Evolutionary conservation across 768 basidiomycete genomes (phyloP), one percentile per base, ranked within the genome.

Genomic region (Lentinula boryana): DNA sequence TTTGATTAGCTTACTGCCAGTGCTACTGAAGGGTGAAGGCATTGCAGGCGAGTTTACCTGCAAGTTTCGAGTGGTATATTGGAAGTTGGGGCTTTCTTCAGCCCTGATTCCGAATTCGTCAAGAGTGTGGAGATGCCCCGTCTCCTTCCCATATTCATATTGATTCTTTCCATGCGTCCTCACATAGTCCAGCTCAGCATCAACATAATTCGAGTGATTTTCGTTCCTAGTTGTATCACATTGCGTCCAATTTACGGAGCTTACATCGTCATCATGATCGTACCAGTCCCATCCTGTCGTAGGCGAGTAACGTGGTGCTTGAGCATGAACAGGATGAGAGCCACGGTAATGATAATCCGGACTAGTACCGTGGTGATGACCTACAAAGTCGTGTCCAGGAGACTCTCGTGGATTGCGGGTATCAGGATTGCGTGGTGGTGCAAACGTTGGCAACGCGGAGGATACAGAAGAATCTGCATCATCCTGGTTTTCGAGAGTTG

Each of bases 391-490:
- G 43, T 63, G 46, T 46, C 57, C 63, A 55, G 55, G 58, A 23
- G 56, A 53, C 40, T 63, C 62, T 35, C 60, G 54, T 16, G 63
- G 52, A 46, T 64, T 57, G 41, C 56, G 61, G 49, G 33, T 62
- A 33, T 21, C 44, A 33, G 49, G 43, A 50, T 41, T 21, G 51
- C 60, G 58, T 2, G 64, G 64, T 4, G 64, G 63, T 18, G 64
- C 64, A 53, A 65, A 66, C 2, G 64, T 65, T 1, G 77, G 75
- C 31, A 73, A 74, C 2, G 68, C 64, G 18, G 72, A 72, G 16
- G 74, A 76, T 15, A 69, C 66, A 3, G 62, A 65, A 43, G 75
- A 76, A 10, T 66, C 64, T 13, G 56, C 41, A 23, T 61, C 64
- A 9, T 65, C 58, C 16, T 62, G 57, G 12, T 27, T 62, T 18